These are phyloP conservation scores for Striga hermonthica DNA, from an alignment of 305 asterid species.

Conservation along the genomic window DNA sequence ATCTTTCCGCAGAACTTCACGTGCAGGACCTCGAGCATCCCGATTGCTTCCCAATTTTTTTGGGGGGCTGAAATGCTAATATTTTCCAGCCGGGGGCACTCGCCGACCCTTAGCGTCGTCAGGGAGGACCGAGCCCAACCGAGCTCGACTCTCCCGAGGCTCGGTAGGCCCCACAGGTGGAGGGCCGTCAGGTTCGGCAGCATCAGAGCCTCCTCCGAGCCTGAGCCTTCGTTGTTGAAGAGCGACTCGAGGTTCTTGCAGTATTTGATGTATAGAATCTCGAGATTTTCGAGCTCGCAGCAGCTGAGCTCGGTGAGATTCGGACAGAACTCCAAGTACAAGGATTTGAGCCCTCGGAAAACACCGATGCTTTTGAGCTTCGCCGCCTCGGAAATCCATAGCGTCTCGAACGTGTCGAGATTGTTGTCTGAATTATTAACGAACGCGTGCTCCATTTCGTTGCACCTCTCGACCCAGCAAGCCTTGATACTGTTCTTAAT, in stretches of 20 bases:
- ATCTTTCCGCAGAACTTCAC: constrained; percentile 27
- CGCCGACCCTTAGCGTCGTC: constrained; percentile 35
- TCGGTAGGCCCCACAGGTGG: constrained; percentile 40
- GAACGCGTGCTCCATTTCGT: constrained; percentile 31
- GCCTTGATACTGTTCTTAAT: constrained; percentile 28
- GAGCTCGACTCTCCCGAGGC: constrained; percentile 11
- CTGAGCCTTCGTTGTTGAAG: constrained; percentile 17
- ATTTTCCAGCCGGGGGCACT: constrained; percentile 38
- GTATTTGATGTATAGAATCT: constrained; percentile 36
- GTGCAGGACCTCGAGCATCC: constrained; percentile 10
- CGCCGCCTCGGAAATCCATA: constrained; percentile 33
- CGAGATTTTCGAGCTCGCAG: constrained; percentile 31
- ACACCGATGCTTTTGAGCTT: constrained; percentile 29
- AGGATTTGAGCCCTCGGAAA: constrained; percentile 25
- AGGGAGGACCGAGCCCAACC: constrained; percentile 5
- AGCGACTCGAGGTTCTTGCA: constrained; percentile 33
- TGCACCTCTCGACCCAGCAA: constrained; percentile 47
- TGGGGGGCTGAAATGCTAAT: constrained; percentile 8
- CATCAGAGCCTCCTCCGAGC: background rate
- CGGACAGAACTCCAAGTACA: constrained; percentile 45
- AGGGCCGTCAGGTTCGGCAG: constrained; percentile 23
- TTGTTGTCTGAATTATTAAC: background rate
- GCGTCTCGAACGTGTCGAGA: constrained; percentile 26
- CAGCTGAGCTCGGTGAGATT: constrained; percentile 28
- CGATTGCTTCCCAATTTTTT: constrained; percentile 23